A percentile compares a stretch with the other conserved stretches of the same genome.
phyloP scores from a whole-genome alignment of 352 stramenopile species.

The Phytophthora syringae region DNA sequence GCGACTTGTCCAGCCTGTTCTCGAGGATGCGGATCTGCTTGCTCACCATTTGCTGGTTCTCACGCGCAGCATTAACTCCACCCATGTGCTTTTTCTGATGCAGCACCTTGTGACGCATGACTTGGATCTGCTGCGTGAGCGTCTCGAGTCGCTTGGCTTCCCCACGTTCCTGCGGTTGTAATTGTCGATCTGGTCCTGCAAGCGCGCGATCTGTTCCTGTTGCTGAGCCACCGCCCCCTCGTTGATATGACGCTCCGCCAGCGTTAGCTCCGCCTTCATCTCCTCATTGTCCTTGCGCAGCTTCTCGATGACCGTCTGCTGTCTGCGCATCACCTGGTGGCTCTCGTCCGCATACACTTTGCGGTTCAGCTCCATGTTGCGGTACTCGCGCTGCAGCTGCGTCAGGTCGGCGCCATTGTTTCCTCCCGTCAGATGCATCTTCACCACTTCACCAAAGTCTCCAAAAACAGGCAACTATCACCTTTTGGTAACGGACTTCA shows the following conservation, averaged over 20 bases:
- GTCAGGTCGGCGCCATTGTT: slow-evolving; percentile 75
- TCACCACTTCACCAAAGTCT: not conserved
- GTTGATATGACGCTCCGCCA: slow-evolving; percentile 89
- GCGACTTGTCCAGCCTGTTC: slow-evolving; percentile 96
- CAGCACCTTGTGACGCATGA: slow-evolving; percentile 88
- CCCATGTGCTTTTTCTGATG: slow-evolving; percentile 96
- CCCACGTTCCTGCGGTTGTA: slow-evolving; percentile 86
- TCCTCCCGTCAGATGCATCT: slow-evolving; percentile 34
- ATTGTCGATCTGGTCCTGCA: slow-evolving; percentile 92
- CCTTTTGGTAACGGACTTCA: slow-evolving; percentile 20
- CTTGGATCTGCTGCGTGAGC: slow-evolving; percentile 89
- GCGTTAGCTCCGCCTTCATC: slow-evolving; percentile 90
- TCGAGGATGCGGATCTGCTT: slow-evolving; percentile 98
- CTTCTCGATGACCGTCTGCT: slow-evolving; percentile 93
- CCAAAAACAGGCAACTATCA: slow-evolving; percentile 23
- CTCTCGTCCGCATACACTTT: slow-evolving; percentile 94
- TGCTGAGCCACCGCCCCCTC: slow-evolving; percentile 83
- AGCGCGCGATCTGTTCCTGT: slow-evolving; percentile 75
- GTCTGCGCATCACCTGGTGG: slow-evolving; percentile 94
- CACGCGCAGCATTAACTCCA: slow-evolving; percentile 94
- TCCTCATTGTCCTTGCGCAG: slow-evolving; percentile 86
- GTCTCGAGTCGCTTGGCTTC: slow-evolving; percentile 89
- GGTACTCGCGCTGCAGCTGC: slow-evolving; percentile 95
- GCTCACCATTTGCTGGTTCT: slow-evolving; percentile 96
- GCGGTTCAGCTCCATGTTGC: slow-evolving; percentile 98